Evolutionary conservation across 805 yeast species (phyloP), one percentile per base, ranked within the genome.

Genomic region (Metschnikowia similis): DNA sequence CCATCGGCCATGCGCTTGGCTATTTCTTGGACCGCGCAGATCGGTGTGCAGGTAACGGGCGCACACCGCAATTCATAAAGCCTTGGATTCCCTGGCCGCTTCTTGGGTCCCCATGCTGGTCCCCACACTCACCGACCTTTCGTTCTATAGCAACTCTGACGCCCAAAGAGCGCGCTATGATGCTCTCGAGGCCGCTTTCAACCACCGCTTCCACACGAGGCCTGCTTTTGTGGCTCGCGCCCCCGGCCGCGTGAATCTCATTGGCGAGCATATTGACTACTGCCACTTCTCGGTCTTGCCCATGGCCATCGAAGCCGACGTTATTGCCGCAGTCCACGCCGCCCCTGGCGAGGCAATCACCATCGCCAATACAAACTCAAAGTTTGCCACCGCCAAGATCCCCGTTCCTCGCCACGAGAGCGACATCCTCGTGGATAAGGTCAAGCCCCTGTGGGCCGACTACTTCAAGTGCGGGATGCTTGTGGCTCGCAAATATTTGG

Each of bases 221-320:
- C 77, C 80, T 4, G 75, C 72, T 31, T 76, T 82, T 59, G 65
- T 81, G 35, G 69, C 83, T 17, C 71, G 89, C 45, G 79, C 87
- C 13, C 90, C 91, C n/a, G 90, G 90, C 31, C 70, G 91, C 57
- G 90, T 85, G 47, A 85, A 84, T 62, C 68, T 85, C 51, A 82
- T 85, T 49, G 90, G 91, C 35, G 90, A 85, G 56, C 91, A 85
- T 61, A 80, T 85, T 48, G 90, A 85, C 66, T 85, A 84, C 62
- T 78, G 80, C 55, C 76, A 78, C 58, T 85, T 81, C 62, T 75
- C 87, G 6, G 86, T 82, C 9, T 72, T 85, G 56, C 90, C 90
- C 14, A 80, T 85, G 84, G 89, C 91, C 3, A 80, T 85, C 35
- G 85, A 82, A 41, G 75, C 69, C 17, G 88, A 84, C 58, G 79